phyloP scores from a whole-genome alignment of 2,329 filamentous ascomycete genomes.

The Neonectria punicea region DNA sequence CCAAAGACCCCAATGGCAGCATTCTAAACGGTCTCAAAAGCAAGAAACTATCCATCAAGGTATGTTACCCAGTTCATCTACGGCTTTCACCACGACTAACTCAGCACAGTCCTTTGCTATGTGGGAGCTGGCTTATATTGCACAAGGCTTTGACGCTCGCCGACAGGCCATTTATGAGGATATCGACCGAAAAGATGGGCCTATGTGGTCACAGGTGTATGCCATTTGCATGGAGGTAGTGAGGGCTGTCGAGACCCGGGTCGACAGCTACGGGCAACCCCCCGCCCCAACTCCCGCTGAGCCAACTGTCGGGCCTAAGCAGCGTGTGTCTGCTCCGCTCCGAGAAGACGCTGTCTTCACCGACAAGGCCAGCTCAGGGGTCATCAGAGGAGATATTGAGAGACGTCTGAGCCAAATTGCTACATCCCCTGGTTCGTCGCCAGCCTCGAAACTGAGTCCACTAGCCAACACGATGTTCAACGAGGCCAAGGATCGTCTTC shows the following conservation, averaged over 20 bases:
- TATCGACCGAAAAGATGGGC: conserved; percentile 82
- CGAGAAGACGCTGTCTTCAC: conserved; percentile 59
- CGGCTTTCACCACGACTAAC: conserved; percentile 31
- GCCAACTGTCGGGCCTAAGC: conserved; percentile 44
- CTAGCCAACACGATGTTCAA: conserved; percentile 61
- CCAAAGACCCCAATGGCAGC: conserved; percentile 92
- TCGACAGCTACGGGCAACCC: conserved; percentile 69
- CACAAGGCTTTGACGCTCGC: conserved; percentile 77
- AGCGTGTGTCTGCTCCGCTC: conserved; percentile 53
- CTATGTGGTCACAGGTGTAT: conserved; percentile 84
- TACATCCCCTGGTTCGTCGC: conserved; percentile 59
- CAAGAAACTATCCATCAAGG: conserved; percentile 81
- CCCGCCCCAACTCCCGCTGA: conserved; percentile 47
- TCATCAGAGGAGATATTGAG: conserved; percentile 57
- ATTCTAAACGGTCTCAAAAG: conserved; percentile 84
- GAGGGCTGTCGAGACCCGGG: conserved; percentile 72
- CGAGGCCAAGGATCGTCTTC: conserved; percentile 58
- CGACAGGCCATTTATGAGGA: conserved; percentile 87
- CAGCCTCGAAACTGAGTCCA: conserved; percentile 60
- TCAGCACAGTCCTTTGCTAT: conserved; percentile 77
- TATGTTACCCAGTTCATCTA: conserved; percentile 48
- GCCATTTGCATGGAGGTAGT: conserved; percentile 76
- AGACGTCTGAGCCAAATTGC: conserved; percentile 57
- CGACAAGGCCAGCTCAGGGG: conserved; percentile 49
- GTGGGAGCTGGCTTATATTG: conserved; percentile 89